These are phyloP conservation scores for Paramecium octaurelia DNA, from an alignment of 73 alveolate genomes.

Conservation along the genomic window DNA sequence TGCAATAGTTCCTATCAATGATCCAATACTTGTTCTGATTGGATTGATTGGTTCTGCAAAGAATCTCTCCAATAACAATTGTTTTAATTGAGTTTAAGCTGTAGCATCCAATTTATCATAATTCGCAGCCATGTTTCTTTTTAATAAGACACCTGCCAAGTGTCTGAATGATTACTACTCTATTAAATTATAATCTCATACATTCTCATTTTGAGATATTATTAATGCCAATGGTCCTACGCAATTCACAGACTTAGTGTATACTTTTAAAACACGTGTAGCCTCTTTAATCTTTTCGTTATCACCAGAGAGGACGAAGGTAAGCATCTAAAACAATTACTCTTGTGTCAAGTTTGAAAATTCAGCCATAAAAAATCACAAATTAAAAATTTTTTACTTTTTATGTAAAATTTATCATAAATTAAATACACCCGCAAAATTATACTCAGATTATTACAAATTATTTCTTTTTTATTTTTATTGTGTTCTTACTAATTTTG, in stretches of 20 bases:
- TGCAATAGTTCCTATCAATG: constrained; percentile 28
- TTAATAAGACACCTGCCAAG: constrained; percentile 51
- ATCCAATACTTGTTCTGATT: constrained; percentile 43
- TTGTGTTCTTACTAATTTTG: neutral
- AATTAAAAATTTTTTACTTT: constrained; percentile 2
- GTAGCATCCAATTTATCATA: constrained; percentile 14
- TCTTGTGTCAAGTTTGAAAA: neutral
- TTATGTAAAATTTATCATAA: neutral
- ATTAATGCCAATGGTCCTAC: constrained; percentile 48
- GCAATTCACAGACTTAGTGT: constrained; percentile 32
- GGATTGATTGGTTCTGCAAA: neutral
- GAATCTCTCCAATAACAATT: constrained; percentile 30
- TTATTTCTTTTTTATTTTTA: constrained; percentile 1
- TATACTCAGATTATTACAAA: neutral
- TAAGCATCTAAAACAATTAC: neutral
- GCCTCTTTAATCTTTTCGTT: constrained; percentile 48
- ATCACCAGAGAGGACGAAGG: constrained; percentile 52
- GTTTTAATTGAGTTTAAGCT: constrained; percentile 16
- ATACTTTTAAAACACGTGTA: constrained; percentile 45
- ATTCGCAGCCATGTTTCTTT: constrained; percentile 60
- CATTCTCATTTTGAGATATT: constrained; percentile 30
- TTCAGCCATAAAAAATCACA: constrained; percentile 25
- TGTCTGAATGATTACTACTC: constrained; percentile 41
- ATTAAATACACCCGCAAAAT: neutral
- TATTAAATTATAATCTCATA: neutral